These are phyloP conservation scores for Daldinia vernicosa DNA, from an alignment of 495 filamentous ascomycete genomes.

Conservation along the genomic window DNA sequence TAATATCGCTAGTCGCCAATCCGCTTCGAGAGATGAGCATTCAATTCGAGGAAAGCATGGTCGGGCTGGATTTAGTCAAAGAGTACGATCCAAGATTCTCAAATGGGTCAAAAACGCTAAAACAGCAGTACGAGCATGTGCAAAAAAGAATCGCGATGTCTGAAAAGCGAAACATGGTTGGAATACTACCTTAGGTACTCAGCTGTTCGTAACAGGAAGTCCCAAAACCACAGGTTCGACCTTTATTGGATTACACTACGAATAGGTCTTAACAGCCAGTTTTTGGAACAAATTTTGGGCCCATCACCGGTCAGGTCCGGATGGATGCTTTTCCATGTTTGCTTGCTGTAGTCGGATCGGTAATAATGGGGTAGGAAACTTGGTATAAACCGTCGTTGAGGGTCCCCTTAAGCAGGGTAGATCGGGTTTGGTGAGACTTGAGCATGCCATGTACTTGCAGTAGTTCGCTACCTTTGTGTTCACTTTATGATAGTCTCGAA, in stretches of 20 bases:
- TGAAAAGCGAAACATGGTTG: background rate
- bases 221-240: constrained; percentile 27
- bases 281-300: constrained; percentile 47
- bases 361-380: constrained; percentile 41
- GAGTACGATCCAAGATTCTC: constrained; percentile 37
- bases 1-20: constrained; percentile 14
- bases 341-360: constrained; percentile 39
- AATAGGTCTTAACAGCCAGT: constrained; percentile 36
- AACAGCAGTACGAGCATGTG: constrained; percentile 38
- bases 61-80: constrained; percentile 26
- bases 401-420: constrained; percentile 43
- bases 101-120: constrained; percentile 44
- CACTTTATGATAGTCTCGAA: constrained; percentile 29
- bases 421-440: constrained; percentile 38
- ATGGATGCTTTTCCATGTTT: constrained; percentile 36
- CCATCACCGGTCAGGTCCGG: constrained; percentile 26
- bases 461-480: constrained; percentile 15
- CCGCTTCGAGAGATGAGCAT: background rate
- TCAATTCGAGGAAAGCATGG: constrained; percentile 5
- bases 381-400: constrained; percentile 44
- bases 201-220: background rate
- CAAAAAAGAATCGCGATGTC: constrained; percentile 27
- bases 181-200: background rate
- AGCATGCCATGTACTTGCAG: constrained; percentile 23
- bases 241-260: constrained; percentile 44